Percentiles rank a stretch among this genome's conserved stretches.
Evolutionary conservation across 2,329 filamentous ascomycete species (phyloP).

Genomic region (Rhynchosporium agropyri): DNA sequence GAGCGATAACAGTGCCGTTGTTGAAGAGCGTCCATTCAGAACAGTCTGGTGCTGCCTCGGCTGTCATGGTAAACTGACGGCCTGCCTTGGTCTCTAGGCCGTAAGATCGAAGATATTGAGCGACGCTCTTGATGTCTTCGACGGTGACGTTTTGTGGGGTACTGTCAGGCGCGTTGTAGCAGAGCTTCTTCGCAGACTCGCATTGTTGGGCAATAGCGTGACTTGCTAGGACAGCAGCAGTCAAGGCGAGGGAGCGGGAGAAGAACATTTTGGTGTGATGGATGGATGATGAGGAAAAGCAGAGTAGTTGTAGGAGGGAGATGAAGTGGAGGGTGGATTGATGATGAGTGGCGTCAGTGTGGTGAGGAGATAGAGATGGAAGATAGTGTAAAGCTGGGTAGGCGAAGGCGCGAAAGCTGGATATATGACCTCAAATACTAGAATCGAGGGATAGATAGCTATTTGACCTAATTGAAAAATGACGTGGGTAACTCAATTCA

Average conservation of each 20-base stretch:
- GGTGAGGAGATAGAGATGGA: neutral
- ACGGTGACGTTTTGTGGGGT: neutral
- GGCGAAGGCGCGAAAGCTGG: neutral
- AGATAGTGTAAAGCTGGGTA: neutral
- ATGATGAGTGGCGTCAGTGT: neutral
- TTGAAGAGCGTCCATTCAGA: neutral
- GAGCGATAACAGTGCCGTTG: slow-evolving; percentile 1
- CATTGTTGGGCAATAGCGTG: neutral
- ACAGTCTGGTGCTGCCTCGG: neutral
- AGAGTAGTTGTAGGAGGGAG: no score
- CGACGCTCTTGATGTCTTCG: neutral
- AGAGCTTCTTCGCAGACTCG: neutral
- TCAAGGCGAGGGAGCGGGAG: neutral
- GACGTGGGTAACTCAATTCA: no score
- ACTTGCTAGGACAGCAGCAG: neutral
- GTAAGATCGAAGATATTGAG: neutral
- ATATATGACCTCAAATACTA: neutral
- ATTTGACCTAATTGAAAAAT: neutral
- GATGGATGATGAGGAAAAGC: neutral
- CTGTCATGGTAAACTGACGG: neutral
- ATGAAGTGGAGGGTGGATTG: no score
- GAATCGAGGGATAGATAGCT: neutral
- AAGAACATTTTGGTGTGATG: neutral
- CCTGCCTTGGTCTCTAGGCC: neutral
- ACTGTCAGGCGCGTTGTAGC: neutral